Percentiles rank a stretch among this genome's conserved stretches.
phyloP scores from a whole-genome alignment of 2,329 filamentous ascomycete species.

The Aureobasidium zeae region DNA sequence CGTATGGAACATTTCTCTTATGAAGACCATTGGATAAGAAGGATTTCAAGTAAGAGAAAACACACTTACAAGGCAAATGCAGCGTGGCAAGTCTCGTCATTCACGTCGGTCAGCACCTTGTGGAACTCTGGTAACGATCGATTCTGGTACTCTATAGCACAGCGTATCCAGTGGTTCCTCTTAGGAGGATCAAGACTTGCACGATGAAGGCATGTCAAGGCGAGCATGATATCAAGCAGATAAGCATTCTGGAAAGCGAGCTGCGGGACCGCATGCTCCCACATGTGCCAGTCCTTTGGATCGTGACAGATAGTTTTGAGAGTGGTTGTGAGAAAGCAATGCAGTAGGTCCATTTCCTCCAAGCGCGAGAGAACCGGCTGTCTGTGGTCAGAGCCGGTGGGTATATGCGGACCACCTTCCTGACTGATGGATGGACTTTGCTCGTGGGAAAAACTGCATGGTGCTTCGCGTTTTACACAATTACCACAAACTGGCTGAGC shows the following conservation, averaged over 20 bases:
- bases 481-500: conserved; percentile 5
- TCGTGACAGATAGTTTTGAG: conserved; percentile 3
- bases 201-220: conserved; percentile 3
- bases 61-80: conserved; percentile 9
- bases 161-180: not conserved
- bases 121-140: not conserved
- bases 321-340: conserved; percentile 1
- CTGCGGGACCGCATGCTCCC: not conserved
- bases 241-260: conserved; percentile 5
- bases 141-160: conserved; percentile 6
- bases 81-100: conserved; percentile 8
- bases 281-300: conserved; percentile 10
- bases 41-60: not conserved
- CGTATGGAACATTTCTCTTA: too few species aligned
- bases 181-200: not conserved
- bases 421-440: not conserved
- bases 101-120: conserved; percentile 1
- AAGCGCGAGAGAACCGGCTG: not conserved
- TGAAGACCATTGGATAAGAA: not conserved
- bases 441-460: conserved; percentile 1
- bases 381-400: not conserved
- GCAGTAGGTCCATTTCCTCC: conserved; percentile 7
- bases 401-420: not conserved
- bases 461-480: conserved; percentile 6
- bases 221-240: conserved; percentile 1